Base-by-base conservation (phyloP, 2,329 filamentous ascomycete genomes). In the Ophiostoma piceae region DNA sequence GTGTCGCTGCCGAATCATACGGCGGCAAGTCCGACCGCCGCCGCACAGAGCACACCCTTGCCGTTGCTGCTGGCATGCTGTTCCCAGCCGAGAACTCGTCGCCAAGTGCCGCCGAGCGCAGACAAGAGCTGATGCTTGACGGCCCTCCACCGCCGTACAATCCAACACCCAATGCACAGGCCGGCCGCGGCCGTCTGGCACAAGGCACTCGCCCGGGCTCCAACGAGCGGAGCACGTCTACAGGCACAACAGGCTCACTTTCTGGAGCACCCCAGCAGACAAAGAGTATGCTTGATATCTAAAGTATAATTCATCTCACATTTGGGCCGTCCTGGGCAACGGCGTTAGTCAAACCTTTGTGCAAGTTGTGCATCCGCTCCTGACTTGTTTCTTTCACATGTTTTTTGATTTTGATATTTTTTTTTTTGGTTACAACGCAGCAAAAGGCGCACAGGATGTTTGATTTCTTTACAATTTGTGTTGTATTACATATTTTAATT, bases 261-360 rank as follows among this genome's bases (percentile, higher is more conserved):
- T 79, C 76, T 7, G 79, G 76, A n/a, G 81, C 81, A 69, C 84
- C 84, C n/a, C 84, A 86, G 75, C 82, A 85, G 74, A 77, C 87
- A 6, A 80, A 79, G 74, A 87, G 85, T 75, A 88, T 88, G 85
- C 73, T 88, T 74, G 85, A 88, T 74, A 75, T 87, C 16, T 87
- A 14, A 41, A 39, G 57, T 32, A 32, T 19, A 26, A 9, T n/a
- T 5, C 3, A 26, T 29, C 2, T 22, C 16, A 5, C 3, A 26
- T 41, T 14, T 12, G 3, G 9, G n/a, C n/a, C 22, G 9, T 4
- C 16, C 26, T 6, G 22, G 19, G 11, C 8, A 26, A 14, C 51
- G 7, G 51, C 22, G 8, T 47, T 47, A 3, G n/a, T 9, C 11
- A 22, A 57, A n/a, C 22, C n/a, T 26, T 57, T 9, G 9, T 11